phyloP scores from a whole-genome alignment of 345 rosid genomes.

The Pistacia atlantica region DNA sequence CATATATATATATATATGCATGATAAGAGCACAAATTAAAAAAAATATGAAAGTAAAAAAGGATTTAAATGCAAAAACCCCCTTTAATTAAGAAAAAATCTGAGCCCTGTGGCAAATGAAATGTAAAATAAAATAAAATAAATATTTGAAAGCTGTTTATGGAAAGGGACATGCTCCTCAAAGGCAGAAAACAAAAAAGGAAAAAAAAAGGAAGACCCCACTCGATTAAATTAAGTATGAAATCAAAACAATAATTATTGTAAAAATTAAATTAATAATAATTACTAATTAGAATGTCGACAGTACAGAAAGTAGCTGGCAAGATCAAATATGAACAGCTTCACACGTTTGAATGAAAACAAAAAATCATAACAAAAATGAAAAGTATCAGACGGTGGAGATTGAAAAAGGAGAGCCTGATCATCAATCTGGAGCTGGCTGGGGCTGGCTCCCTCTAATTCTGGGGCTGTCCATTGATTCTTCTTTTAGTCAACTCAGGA shows the following conservation, averaged over 20 bases:
- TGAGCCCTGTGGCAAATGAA: neutral
- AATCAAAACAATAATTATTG: neutral
- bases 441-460: too few relatives aligned
- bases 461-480: too few relatives aligned
- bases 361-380: neutral
- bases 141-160: neutral
- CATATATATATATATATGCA: too few relatives aligned
- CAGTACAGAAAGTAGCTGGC: slow-evolving; percentile 9
- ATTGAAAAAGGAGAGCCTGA: slow-evolving; percentile 9
- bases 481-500: neutral
- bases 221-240: neutral
- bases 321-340: neutral
- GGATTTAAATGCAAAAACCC: too few relatives aligned
- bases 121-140: neutral
- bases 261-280: neutral
- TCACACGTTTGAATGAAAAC: slow-evolving; percentile 1
- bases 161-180: neutral
- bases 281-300: neutral
- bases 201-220: neutral
- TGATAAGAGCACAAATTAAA: too few relatives aligned
- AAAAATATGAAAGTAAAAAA: too few relatives aligned
- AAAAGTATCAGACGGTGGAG: slow-evolving; percentile 14
- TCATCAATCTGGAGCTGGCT: too few relatives aligned
- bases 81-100: too few relatives aligned
- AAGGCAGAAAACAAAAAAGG: neutral